phyloP scores from a whole-genome alignment of 106 monocot species.

The Narthecium ossifragum region DNA sequence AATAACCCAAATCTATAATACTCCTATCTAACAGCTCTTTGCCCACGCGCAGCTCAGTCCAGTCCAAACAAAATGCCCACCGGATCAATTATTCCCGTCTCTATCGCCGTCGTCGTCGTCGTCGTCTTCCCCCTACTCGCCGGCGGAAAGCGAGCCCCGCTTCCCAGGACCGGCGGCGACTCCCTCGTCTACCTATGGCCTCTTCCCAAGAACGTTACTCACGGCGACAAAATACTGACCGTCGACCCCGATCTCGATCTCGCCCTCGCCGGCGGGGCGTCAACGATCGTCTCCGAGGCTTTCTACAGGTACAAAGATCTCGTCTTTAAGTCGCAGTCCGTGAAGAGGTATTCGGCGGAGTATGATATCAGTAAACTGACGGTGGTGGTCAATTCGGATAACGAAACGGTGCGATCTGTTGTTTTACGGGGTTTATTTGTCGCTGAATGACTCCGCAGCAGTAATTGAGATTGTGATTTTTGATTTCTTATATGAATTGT shows the following conservation, averaged over 20 bases:
- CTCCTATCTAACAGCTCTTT: too few relatives aligned
- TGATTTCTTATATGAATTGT: background rate
- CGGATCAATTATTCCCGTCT: slow-evolving; percentile 3
- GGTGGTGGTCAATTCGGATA: slow-evolving; percentile 52
- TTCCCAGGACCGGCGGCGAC: too few relatives aligned
- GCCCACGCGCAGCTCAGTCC: background rate
- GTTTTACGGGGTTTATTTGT: slow-evolving; percentile 6
- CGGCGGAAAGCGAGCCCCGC: slow-evolving; percentile 8
- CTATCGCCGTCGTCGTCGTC: slow-evolving; percentile 1
- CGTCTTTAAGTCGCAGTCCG: slow-evolving; percentile 41
- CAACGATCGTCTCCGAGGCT: slow-evolving; percentile 47
- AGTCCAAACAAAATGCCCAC: slow-evolving; percentile 15
- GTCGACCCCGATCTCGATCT: slow-evolving; percentile 66
- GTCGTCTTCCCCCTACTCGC: background rate
- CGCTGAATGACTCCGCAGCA: too few relatives aligned
- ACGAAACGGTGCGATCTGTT: slow-evolving; percentile 59
- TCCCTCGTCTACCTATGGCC: slow-evolving; percentile 73
- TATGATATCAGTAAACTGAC: slow-evolving; percentile 55
- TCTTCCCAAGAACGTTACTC: slow-evolving; percentile 44
- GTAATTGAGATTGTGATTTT: too few relatives aligned
- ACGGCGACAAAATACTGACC: slow-evolving; percentile 47
- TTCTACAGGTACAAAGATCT: slow-evolving; percentile 58
- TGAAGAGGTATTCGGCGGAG: background rate
- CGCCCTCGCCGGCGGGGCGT: slow-evolving; percentile 18
- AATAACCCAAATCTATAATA: too few relatives aligned